phyloP scores from a whole-genome alignment of 805 yeast species.

The Spathaspora sp. region DNA sequence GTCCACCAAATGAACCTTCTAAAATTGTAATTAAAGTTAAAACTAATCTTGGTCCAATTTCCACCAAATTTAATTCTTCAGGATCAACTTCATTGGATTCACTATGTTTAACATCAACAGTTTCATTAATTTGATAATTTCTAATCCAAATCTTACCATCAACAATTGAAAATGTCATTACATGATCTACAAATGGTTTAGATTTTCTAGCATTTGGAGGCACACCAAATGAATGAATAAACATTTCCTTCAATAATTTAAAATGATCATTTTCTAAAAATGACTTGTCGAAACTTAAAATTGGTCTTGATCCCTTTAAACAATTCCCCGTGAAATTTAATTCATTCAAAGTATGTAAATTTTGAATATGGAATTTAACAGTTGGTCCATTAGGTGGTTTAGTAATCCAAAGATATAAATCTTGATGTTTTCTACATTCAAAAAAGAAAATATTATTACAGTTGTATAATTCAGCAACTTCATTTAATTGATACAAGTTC shows the following conservation, averaged over 20 bases:
- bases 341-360: conserved; percentile 94
- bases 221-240: conserved; percentile 67
- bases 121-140: conserved; percentile 82
- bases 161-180: conserved; percentile 85
- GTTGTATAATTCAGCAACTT: conserved; percentile 93
- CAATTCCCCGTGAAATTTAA: conserved; percentile 96
- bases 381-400: conserved; percentile 99
- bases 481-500: conserved; percentile 83
- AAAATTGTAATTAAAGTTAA: conserved; percentile 85
- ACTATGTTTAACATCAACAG: conserved; percentile 55
- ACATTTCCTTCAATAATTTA: conserved; percentile 68
- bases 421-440: conserved; percentile 95
- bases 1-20: conserved; percentile 97
- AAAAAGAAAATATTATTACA: conserved; percentile 93
- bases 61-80: conserved; percentile 75
- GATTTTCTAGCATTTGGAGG: conserved; percentile 91
- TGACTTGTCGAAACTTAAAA: conserved; percentile 79
- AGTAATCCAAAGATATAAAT: conserved; percentile 89
- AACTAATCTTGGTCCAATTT: conserved; percentile 95
- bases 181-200: conserved; percentile 95
- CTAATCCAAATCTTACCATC: conserved; percentile 95
- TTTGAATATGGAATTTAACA: conserved; percentile 87
- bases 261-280: conserved; percentile 66
- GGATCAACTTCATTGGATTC: conserved; percentile 37
- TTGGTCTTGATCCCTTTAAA: conserved; percentile 90